These are phyloP conservation scores for Trametes cingulata DNA, from an alignment of 768 basidiomycete genomes.

Conservation along the genomic window DNA sequence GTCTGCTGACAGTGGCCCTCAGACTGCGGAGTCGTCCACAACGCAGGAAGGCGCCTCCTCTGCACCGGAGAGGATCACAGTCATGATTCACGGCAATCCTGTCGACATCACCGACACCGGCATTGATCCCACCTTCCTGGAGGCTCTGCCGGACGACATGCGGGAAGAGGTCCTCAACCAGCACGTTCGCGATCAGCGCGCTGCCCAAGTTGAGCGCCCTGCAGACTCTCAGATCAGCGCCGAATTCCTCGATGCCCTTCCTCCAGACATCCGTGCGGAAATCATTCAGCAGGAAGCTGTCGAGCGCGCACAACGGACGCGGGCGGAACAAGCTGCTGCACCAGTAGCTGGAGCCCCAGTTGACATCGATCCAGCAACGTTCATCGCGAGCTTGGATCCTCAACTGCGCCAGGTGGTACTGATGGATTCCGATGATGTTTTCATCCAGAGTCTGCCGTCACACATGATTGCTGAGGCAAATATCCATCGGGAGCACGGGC, in stretches of 20 bases:
- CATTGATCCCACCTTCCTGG: conserved; percentile 96
- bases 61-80: conserved; percentile 69
- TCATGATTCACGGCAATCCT: conserved; percentile 87
- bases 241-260: conserved; percentile 95
- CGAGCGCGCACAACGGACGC: conserved; percentile 66
- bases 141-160: conserved; percentile 98
- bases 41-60: conserved; percentile 27
- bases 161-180: conserved; percentile 97
- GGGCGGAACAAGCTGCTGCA: conserved; percentile 40
- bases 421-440: conserved; percentile 83
- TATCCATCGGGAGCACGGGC: conserved; percentile 58
- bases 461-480: conserved; percentile 87
- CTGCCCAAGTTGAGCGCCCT: conserved; percentile 71
- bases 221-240: conserved; percentile 87
- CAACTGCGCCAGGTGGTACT: conserved; percentile 88
- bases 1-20: conserved; percentile 20
- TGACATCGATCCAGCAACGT: conserved; percentile 86
- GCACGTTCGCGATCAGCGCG: conserved; percentile 89
- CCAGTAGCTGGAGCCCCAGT: conserved; percentile 44
- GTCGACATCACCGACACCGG: conserved; percentile 99
- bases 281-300: conserved; percentile 93
- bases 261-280: conserved; percentile 94
- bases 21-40: conserved; percentile 24
- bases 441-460: conserved; percentile 78
- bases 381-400: conserved; percentile 91